Base-by-base conservation (phyloP, 352 stramenopile genomes). In the Phytophthora agathidicida region DNA sequence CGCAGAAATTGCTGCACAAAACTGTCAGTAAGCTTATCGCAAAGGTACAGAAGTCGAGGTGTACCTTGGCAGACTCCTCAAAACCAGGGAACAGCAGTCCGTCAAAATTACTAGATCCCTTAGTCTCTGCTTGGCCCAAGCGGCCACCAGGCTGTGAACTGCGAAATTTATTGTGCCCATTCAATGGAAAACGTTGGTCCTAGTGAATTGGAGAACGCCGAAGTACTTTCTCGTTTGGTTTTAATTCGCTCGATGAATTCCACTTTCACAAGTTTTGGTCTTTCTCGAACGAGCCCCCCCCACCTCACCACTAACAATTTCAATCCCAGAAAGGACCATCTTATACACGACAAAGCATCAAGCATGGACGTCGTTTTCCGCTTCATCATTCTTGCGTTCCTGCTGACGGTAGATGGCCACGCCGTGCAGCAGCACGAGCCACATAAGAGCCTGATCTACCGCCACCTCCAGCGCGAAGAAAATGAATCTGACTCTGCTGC, bases 81-180 rank as follows among this genome's bases (percentile, higher is more conserved):
- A 86, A 90, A 22, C 80, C 76, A 3, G 73, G 9, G 77, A 88
- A 27, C 71, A 55, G 49, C 77, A 90, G 49, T 88, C 80, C 2
- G 76, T 81, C 19, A 94, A 49, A 13, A 94, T 33, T 6, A 89
- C 58, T 20, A 92, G 39, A 48, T 89, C 69, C 16, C 51, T 37
- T 14, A 78, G 39, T 32, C 88, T 70, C 13, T 86, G 68, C 16
- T 63, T 66, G 1, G 87, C 76, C 89, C 87, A 98, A 26, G 85
- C 54, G 11, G 78, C 65, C 4, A 96, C 74, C 22, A 98, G 79
- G 65, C 98, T 93, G 16, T 93, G 72, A 4, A 96, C 65, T 0
- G 94, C 97, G 73, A 96, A 98, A 65, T 98, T 98, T 20, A 98
- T n/a, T n/a, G n/a, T n/a, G n/a, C n/a, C n/a, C n/a, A n/a, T n/a